These are phyloP conservation scores for Kwoniella dendrophila DNA, from an alignment of 768 basidiomycete species.

Conservation along the genomic window DNA sequence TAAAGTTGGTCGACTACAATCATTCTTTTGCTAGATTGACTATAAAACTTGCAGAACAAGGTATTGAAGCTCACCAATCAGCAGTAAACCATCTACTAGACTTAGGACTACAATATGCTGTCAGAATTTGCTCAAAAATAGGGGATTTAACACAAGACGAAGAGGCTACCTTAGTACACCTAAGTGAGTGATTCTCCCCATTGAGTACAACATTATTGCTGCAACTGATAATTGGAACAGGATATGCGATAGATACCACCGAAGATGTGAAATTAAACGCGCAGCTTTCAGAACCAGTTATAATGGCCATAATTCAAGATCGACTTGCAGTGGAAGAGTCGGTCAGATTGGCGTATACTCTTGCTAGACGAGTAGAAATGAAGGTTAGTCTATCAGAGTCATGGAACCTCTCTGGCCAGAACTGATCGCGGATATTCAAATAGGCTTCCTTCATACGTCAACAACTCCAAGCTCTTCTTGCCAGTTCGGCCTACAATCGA, in stretches of 20 bases:
- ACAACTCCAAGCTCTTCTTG: conserved; percentile 68
- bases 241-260: neutral
- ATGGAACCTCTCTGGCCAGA: neutral
- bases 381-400: conserved; percentile 62
- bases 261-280: conserved; percentile 58
- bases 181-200: conserved; percentile 25
- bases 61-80: neutral
- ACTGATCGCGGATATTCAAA: neutral
- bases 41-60: neutral
- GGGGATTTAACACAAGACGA: conserved; percentile 2
- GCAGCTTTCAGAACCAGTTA: conserved; percentile 71
- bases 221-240: neutral
- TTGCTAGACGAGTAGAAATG: conserved; percentile 60
- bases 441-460: conserved; percentile 55
- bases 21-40: neutral
- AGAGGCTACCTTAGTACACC: conserved; percentile 1
- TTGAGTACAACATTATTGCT: neutral
- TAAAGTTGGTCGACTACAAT: conserved; percentile 9
- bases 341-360: conserved; percentile 59
- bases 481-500: conserved; percentile 65
- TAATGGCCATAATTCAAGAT: conserved; percentile 67
- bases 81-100: conserved; percentile 19
- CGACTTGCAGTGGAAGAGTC: conserved; percentile 58
- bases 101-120: conserved; percentile 24
- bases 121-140: conserved; percentile 25